Evolutionary conservation across 1,284 basidiomycete species (phyloP).

Genomic region (Agaricales sp.): DNA sequence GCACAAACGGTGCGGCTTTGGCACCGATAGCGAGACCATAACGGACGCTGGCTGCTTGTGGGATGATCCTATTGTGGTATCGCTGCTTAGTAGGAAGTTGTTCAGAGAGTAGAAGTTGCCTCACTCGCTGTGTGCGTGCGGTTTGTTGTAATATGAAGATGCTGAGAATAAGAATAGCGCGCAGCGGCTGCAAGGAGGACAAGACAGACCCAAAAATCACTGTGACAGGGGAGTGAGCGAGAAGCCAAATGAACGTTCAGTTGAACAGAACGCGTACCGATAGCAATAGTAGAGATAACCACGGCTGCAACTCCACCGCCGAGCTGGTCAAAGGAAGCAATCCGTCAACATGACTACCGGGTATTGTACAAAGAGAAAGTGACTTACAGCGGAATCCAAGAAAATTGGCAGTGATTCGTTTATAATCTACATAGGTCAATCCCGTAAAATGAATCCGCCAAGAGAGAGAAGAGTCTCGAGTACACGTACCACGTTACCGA

Average conservation of each 20-base stretch:
- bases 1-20: constrained; percentile 74
- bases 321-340: constrained; percentile 31
- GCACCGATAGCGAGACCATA: constrained; percentile 89
- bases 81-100: neutral
- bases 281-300: constrained; percentile 74
- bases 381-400: constrained; percentile 73
- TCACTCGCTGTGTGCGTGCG: constrained; percentile 2
- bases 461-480: neutral
- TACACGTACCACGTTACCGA: constrained; percentile 73
- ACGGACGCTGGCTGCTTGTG: constrained; percentile 79
- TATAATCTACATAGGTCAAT: constrained; percentile 53
- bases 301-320: constrained; percentile 83
- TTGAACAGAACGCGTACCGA: constrained; percentile 38
- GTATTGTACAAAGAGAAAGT: neutral
- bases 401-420: constrained; percentile 94
- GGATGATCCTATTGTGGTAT: constrained; percentile 61
- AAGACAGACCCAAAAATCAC: constrained; percentile 71
- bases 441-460: too few species aligned
- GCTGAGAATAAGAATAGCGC: neutral
- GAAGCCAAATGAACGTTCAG: neutral
- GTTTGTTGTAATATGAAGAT: constrained; percentile 33
- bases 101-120: neutral
- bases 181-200: neutral
- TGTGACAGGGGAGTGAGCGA: constrained; percentile 16
- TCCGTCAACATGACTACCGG: neutral